Percentiles rank a stretch among this genome's conserved stretches.
phyloP scores from a whole-genome alignment of 495 filamentous ascomycete genomes.

The Aspergillus taichungensis region DNA sequence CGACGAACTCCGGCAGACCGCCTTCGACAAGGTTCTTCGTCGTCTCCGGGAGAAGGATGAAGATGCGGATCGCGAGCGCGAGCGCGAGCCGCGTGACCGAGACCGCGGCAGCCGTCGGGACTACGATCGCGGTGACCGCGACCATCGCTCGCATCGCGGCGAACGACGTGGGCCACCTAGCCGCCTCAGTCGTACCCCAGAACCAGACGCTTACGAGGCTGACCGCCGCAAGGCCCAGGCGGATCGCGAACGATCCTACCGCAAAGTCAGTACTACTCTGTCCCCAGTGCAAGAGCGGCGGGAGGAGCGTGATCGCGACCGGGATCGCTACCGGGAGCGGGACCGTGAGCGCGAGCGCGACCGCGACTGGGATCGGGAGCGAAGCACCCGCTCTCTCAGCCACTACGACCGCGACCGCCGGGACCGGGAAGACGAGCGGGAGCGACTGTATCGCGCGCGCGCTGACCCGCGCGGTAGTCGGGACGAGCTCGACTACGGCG shows the following conservation, averaged over 20 bases:
- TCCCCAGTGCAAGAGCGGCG: slow-evolving; percentile 39
- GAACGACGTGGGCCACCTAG: slow-evolving; percentile 51
- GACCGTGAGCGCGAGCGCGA: slow-evolving; percentile 37
- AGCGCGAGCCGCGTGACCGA: slow-evolving; percentile 47
- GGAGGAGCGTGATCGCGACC: slow-evolving; percentile 51
- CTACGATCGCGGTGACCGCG: slow-evolving; percentile 46
- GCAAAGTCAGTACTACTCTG: slow-evolving; percentile 58
- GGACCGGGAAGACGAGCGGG: slow-evolving; percentile 75
- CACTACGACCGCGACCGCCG: slow-evolving; percentile 65
- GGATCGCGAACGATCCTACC: slow-evolving; percentile 79
- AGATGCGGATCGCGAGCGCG: slow-evolving; percentile 48
- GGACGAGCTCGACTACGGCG: slow-evolving; percentile 83
- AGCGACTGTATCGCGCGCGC: slow-evolving; percentile 73
- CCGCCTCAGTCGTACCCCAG: slow-evolving; percentile 65
- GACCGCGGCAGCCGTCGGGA: slow-evolving; percentile 42
- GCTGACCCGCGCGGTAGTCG: slow-evolving; percentile 65
- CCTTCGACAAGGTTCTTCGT: slow-evolving; percentile 88
- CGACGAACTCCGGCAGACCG: slow-evolving; percentile 71
- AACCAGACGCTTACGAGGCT: slow-evolving; percentile 80
- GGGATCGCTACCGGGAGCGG: slow-evolving; percentile 30
- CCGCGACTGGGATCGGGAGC: slow-evolving; percentile 47
- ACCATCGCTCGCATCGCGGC: slow-evolving; percentile 29
- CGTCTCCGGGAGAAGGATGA: slow-evolving; percentile 88
- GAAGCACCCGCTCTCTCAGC: slow-evolving; percentile 34
- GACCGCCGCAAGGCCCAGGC: slow-evolving; percentile 80